Evolutionary conservation across 257 asterid genomes (phyloP).

Genomic region (Echites panduratus): DNA sequence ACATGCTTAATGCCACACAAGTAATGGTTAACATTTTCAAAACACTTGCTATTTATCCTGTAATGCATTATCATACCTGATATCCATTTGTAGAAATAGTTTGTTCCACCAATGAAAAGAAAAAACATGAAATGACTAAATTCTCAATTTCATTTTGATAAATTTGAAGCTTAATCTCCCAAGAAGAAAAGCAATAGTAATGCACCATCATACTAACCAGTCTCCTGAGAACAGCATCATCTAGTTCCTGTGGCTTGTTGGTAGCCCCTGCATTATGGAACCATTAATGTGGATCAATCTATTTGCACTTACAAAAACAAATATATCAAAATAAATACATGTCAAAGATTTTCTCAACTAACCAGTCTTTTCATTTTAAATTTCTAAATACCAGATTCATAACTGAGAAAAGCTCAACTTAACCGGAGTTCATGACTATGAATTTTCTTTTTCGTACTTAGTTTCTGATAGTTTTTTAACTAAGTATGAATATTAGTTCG

Average conservation of each 20-base stretch:
- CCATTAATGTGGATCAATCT: background rate
- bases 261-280: slow-evolving; percentile 80
- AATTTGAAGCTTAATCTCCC: background rate
- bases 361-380: too few relatives aligned
- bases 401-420: too few relatives aligned
- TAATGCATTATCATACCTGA: background rate
- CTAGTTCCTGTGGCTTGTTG: slow-evolving; percentile 97
- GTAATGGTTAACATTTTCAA: background rate
- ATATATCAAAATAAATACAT: too few relatives aligned
- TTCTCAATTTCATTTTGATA: background rate
- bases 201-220: slow-evolving; percentile 58
- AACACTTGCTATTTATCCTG: background rate
- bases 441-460: too few relatives aligned
- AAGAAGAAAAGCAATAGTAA: slow-evolving; percentile 1
- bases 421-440: too few relatives aligned
- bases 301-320: too few relatives aligned
- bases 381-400: too few relatives aligned
- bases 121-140: background rate
- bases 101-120: background rate
- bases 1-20: background rate
- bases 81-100: background rate
- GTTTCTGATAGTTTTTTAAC: too few relatives aligned
- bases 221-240: slow-evolving; percentile 98
- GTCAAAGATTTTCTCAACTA: too few relatives aligned
- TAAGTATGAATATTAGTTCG: too few relatives aligned